phyloP scores from a whole-genome alignment of 2,329 filamentous ascomycete species.

The Colletotrichum lentis region DNA sequence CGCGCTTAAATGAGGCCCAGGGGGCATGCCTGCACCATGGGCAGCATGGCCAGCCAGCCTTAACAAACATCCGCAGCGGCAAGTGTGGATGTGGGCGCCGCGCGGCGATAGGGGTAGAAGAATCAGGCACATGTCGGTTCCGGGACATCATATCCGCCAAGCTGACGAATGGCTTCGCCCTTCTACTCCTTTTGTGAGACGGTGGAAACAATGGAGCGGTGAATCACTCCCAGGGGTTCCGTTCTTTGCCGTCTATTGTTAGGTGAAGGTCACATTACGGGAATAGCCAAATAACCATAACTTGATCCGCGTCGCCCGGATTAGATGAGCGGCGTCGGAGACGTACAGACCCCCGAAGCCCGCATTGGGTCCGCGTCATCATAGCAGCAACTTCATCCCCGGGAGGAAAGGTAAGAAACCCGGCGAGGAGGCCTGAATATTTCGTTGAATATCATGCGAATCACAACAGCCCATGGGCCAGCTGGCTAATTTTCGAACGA shows the following conservation, averaged over 20 bases:
- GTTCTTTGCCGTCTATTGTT: background rate
- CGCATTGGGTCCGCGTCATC: conserved; percentile 20
- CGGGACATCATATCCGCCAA: conserved; percentile 10
- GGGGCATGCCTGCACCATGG: conserved; percentile 23
- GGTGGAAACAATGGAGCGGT: background rate
- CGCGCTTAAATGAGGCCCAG: conserved; percentile 31
- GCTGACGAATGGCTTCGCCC: conserved; percentile 6
- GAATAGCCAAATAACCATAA: conserved; percentile 13
- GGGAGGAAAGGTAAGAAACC: no score
- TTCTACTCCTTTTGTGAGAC: no score
- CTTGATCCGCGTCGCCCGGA: background rate
- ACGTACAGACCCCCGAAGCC: background rate
- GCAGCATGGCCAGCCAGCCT: no score
- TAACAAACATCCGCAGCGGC: conserved; percentile 7
- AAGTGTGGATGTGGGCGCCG: background rate
- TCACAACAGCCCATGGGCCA: background rate
- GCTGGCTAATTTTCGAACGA: conserved; percentile 8
- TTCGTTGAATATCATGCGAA: background rate
- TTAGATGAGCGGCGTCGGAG: conserved; percentile 9
- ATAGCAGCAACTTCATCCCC: background rate
- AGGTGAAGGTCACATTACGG: background rate
- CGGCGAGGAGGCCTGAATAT: background rate
- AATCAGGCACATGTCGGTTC: background rate
- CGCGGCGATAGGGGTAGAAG: background rate
- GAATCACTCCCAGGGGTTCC: conserved; percentile 5